These are phyloP conservation scores for Candida railenensis DNA, from an alignment of 805 yeast genomes.

Conservation along the genomic window DNA sequence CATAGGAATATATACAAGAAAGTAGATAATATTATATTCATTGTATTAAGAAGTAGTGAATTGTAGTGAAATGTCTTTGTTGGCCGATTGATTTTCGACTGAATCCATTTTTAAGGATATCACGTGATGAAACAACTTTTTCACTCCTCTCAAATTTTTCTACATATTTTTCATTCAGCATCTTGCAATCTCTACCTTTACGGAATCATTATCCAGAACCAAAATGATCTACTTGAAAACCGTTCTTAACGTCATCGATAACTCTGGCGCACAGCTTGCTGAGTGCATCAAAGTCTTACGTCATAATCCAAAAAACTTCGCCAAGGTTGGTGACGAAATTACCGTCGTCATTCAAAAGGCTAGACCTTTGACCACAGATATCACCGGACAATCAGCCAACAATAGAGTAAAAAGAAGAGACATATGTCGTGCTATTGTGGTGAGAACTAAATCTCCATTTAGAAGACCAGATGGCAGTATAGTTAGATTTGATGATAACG, in stretches of 20 bases:
- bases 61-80: no score
- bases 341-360: slow-evolving; percentile 95
- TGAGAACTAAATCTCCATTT: slow-evolving; percentile 80
- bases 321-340: slow-evolving; percentile 85
- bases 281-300: slow-evolving; percentile 95
- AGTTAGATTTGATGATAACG: slow-evolving; percentile 90
- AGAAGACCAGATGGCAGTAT: slow-evolving; percentile 85
- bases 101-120: not conserved
- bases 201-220: not conserved
- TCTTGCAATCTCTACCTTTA: not conserved
- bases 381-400: slow-evolving; percentile 70
- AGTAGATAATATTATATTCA: no score
- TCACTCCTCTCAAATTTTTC: not conserved
- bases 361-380: slow-evolving; percentile 66
- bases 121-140: not conserved
- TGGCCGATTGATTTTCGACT: no score
- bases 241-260: slow-evolving; percentile 86
- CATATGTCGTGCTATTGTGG: slow-evolving; percentile 92
- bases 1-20: not conserved
- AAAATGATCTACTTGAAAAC: slow-evolving; percentile 86
- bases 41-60: no score
- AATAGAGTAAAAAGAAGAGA: slow-evolving; percentile 93
- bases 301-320: slow-evolving; percentile 81
- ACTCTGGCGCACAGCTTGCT: slow-evolving; percentile 91
- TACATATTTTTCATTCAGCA: not conserved